Conservation (phyloP, 129 eudicot species). For the Pulicaria dysenterica region DNA sequence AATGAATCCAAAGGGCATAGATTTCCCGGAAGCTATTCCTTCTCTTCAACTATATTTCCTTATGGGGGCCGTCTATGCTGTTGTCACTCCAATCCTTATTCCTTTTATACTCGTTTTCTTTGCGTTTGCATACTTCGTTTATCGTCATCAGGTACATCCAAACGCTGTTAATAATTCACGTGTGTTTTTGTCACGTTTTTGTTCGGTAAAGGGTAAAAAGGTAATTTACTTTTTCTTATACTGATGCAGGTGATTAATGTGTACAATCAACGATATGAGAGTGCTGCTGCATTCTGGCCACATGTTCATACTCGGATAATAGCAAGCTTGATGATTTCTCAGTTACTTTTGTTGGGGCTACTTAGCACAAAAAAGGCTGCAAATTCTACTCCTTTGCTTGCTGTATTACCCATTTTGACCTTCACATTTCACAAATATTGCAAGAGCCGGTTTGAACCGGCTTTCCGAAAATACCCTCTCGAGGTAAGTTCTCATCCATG, state of each 20-base stretch:
- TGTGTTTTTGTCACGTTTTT: neutral
- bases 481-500: conserved; percentile 53
- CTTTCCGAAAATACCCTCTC: conserved; percentile 84
- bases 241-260: conserved; percentile 73
- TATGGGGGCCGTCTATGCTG: conserved; percentile 82
- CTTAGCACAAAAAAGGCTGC: conserved; percentile 90
- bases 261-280: conserved; percentile 85
- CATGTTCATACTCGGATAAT: conserved; percentile 86
- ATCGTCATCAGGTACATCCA: conserved; percentile 84
- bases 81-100: conserved; percentile 83
- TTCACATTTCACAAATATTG: conserved; percentile 77
- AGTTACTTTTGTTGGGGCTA: conserved; percentile 78
- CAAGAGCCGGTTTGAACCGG: conserved; percentile 87
- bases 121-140: conserved; percentile 79
- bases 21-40: conserved; percentile 83
- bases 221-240: conserved; percentile 2
- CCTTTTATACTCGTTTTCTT: conserved; percentile 88
- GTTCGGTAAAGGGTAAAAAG: neutral
- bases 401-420: conserved; percentile 63
- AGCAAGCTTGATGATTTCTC: conserved; percentile 88
- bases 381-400: conserved; percentile 82
- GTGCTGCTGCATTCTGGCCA: conserved; percentile 95
- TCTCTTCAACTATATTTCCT: conserved; percentile 88
- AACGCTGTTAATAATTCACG: neutral
- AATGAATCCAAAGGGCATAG: conserved; percentile 79